Percentiles rank a stretch among this genome's conserved stretches.
Conservation (phyloP, 495 filamentous ascomycete species). For the Neurospora hispaniola region DNA sequence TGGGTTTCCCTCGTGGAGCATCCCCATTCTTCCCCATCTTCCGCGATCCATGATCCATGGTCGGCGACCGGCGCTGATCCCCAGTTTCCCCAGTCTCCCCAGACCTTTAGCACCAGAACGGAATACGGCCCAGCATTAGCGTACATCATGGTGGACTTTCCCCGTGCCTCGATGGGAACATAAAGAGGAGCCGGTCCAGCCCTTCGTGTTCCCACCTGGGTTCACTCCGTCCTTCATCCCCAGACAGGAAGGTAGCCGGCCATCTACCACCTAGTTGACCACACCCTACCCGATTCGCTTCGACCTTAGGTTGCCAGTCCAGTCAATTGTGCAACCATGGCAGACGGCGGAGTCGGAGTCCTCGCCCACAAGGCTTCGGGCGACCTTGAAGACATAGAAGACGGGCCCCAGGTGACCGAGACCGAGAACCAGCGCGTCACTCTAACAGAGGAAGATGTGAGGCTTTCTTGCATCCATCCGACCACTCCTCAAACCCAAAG, state of each 20-base stretch:
- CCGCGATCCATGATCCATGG: background rate
- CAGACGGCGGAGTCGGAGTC: background rate
- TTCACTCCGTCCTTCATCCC: background rate
- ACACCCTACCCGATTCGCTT: background rate
- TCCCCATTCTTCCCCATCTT: background rate
- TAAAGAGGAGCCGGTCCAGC: background rate
- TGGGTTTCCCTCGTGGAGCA: background rate
- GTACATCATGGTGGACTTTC: background rate
- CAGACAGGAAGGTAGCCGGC: background rate
- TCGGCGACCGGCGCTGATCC: background rate
- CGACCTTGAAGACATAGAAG: background rate
- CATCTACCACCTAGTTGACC: background rate
- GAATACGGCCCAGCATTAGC: background rate
- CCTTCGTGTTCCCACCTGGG: background rate
- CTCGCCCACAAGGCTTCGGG: background rate
- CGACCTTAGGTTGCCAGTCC: background rate
- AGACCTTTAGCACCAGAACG: background rate
- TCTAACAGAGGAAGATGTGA: slow-evolving; percentile 10
- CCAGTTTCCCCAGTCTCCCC: background rate
- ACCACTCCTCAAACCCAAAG: too few relatives aligned
- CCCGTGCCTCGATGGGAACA: background rate
- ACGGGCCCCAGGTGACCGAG: background rate
- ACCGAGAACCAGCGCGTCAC: slow-evolving; percentile 2
- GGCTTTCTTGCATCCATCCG: too few relatives aligned
- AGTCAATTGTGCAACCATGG: background rate